A percentile compares a stretch with the other conserved stretches of the same genome.
Evolutionary conservation across 352 stramenopile genomes (phyloP).

Genomic region (Pythium phragmiticola): DNA sequence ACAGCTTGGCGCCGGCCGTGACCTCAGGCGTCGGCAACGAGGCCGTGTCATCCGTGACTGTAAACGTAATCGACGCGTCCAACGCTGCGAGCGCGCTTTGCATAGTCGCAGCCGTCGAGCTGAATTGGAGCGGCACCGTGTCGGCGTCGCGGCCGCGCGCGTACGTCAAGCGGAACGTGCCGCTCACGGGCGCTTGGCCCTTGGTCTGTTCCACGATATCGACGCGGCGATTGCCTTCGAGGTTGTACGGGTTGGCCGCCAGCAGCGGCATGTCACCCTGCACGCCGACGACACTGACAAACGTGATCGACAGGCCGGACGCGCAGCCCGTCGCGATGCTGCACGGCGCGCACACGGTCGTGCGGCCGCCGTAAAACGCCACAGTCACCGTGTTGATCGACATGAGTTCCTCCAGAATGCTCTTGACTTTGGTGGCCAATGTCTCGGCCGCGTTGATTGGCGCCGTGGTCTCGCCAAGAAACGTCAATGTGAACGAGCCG

Average conservation of each 20-base stretch:
- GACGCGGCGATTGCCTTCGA: conserved; percentile 91
- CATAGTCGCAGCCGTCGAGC: conserved; percentile 41
- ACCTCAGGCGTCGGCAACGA: conserved; percentile 39
- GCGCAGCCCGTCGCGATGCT: conserved; percentile 41
- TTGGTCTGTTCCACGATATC: conserved; percentile 69
- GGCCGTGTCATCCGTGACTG: conserved; percentile 63
- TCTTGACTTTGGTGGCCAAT: conserved; percentile 67
- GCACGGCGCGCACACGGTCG: conserved; percentile 77
- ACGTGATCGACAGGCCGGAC: conserved; percentile 88
- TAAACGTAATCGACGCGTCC: conserved; percentile 73
- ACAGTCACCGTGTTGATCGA: conserved; percentile 88
- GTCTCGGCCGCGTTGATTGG: conserved; percentile 86
- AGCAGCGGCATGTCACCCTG: conserved; percentile 90
- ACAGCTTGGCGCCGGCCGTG: conserved; percentile 63
- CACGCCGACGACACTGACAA: conserved; percentile 73
- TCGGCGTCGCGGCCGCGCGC: conserved; percentile 67
- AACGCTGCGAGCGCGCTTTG: conserved; percentile 73
- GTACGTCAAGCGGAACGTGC: conserved; percentile 91
- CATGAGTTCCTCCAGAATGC: conserved; percentile 87
- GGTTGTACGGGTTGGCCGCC: conserved; percentile 70
- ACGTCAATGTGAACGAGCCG: conserved; percentile 86
- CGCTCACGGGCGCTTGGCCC: conserved; percentile 88
- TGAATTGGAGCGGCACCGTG: conserved; percentile 71
- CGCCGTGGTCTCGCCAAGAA: conserved; percentile 87
- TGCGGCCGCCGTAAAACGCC: conserved; percentile 47